phyloP scores from a whole-genome alignment of 1,284 basidiomycete species.

The Sanguinoderma infundibulare region DNA sequence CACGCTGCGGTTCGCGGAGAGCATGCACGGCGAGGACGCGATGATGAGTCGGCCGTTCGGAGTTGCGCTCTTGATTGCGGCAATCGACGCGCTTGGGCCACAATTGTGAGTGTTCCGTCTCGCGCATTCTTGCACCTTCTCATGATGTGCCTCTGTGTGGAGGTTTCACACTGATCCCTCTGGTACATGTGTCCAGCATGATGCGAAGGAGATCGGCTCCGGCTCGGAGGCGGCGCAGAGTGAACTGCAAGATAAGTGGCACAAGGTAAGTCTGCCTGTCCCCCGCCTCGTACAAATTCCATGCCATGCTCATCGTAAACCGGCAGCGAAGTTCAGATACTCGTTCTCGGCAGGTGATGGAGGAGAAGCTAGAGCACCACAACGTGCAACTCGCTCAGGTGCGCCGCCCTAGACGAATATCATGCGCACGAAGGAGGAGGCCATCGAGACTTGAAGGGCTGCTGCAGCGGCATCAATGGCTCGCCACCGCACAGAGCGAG shows the following conservation, averaged over 20 bases:
- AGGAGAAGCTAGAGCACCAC: constrained; percentile 97
- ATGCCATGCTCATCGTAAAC: neutral
- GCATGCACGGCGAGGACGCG: constrained; percentile 97
- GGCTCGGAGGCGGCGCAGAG: constrained; percentile 98
- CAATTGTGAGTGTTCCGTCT: constrained; percentile 72
- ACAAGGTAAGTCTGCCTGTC: constrained; percentile 69
- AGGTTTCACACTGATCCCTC: constrained; percentile 99
- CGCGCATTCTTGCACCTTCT: neutral
- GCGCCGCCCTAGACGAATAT: constrained; percentile 28
- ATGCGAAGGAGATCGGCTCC: constrained; percentile 98
- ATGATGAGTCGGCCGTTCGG: constrained; percentile 99
- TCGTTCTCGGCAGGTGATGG: constrained; percentile 98
- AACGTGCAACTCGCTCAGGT: constrained; percentile 98
- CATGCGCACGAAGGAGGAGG: too few species aligned
- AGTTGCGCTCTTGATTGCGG: constrained; percentile 96
- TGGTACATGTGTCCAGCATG: constrained; percentile 97
- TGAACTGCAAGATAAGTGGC: constrained; percentile 97
- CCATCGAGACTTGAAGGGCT: too few species aligned
- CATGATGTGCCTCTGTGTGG: neutral
- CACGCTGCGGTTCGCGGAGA: constrained; percentile 97
- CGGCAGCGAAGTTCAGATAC: constrained; percentile 86
- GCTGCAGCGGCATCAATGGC: too few species aligned
- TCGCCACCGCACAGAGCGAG: too few species aligned
- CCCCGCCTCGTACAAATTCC: too few species aligned
- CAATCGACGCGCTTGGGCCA: constrained; percentile 94